These are phyloP conservation scores for Silene noctiflora DNA, from an alignment of 179 eudicot species.

Conservation along the genomic window DNA sequence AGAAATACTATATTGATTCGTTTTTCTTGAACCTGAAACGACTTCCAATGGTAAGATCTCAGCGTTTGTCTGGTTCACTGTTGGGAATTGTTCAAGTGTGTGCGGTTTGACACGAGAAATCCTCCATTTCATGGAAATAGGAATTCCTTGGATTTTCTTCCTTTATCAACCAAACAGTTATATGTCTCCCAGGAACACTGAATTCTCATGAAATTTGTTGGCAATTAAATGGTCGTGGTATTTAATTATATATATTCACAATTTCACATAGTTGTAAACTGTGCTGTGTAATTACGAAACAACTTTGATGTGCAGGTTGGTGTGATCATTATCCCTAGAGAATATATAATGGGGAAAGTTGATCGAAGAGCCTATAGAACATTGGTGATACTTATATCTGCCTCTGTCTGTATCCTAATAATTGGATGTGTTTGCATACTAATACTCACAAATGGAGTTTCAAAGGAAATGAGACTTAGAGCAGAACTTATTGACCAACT, in stretches of 20 bases:
- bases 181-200: not conserved
- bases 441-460: constrained; percentile 89
- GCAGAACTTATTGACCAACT: constrained; percentile 88
- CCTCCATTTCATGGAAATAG: not conserved
- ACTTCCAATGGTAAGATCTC: constrained; percentile 78
- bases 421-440: constrained; percentile 88
- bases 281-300: constrained; percentile 3
- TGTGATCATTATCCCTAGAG: constrained; percentile 85
- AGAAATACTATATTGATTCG: constrained; percentile 80
- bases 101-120: not conserved
- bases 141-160: not conserved
- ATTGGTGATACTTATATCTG: constrained; percentile 75
- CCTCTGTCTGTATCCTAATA: constrained; percentile 69
- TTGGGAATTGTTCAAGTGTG: not conserved
- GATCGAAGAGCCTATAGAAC: constrained; percentile 81
- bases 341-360: constrained; percentile 91
- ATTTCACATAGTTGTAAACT: constrained; percentile 1
- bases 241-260: not conserved
- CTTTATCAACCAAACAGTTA: not conserved
- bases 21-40: constrained; percentile 81
- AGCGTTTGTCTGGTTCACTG: not conserved
- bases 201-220: not conserved
- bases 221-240: not conserved
- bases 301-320: constrained; percentile 63
- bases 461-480: constrained; percentile 96